Evolutionary conservation across 2,329 filamentous ascomycete species (phyloP), one percentile per base, ranked within the genome.

Genomic region (Clarireedia monteithiana): DNA sequence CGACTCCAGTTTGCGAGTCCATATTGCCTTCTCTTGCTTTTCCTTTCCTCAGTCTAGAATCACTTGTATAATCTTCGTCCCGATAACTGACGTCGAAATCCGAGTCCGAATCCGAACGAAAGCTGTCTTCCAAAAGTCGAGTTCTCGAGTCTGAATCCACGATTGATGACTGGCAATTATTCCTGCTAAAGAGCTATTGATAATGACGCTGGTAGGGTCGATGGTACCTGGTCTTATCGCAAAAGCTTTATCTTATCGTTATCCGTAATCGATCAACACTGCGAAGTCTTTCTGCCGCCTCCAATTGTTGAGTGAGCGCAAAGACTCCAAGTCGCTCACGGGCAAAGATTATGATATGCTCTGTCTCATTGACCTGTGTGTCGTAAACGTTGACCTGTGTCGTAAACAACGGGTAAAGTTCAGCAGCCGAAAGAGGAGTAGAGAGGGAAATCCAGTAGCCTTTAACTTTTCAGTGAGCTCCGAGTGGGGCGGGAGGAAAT

Each of bases 301-400:
- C 34, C 34, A 17, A 20, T 45, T 48, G 53, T 36, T 20, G 53
- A 66, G 60, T 62, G 63, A 68, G 64, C 66, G 67, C 67, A 68
- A 68, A 68, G 67, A 68, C 67, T 67, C 64, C 57, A 68, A 68
- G 67, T 68, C 67, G 65, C 65, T 65, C 64, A 67, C 65, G 66
- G 66, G 58, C 5, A 47, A 57, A 57, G 61, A 54, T 60, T 39
- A 42, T 42, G 39, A 4, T 5, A 20, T 34, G 30, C 30, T 42
- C 50, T 48, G 23, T 14, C 38, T 53, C 50, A 53, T 53, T 48
- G 44, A 38, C 44, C 9, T 40, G 23, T 20, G 6, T 39, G 20
- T 20, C 20, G 20, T 20, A 20, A 20, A 20, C 50, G 48, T 53
- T 48, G 44, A 38, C 44, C 9, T 40, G 23, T 20, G 6, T 39